Conservation (phyloP, 495 filamentous ascomycete genomes). For the Neurospora sp. region DNA sequence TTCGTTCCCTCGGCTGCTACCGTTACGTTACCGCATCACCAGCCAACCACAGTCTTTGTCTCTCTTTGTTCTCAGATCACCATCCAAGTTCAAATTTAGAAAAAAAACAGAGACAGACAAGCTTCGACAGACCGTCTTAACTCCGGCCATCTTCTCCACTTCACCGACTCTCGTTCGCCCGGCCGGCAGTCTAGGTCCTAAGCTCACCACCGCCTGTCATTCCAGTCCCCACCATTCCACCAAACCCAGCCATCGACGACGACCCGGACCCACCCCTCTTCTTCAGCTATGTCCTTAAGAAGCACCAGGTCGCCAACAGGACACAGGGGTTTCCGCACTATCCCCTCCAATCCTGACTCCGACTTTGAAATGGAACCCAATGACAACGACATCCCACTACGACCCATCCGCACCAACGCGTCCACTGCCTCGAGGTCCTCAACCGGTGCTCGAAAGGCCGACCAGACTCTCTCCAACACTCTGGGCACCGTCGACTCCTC, state of each 20-base stretch:
- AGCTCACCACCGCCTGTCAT: background rate
- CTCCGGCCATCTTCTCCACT: background rate
- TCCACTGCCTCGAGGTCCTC: constrained; percentile 30
- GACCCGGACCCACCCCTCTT: background rate
- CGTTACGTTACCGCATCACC: background rate
- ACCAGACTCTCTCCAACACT: constrained; percentile 25
- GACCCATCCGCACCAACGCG: constrained; percentile 37
- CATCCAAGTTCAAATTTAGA: background rate
- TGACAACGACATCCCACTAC: constrained; percentile 39
- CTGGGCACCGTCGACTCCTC: constrained; percentile 12
- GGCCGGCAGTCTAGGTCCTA: too few species aligned
- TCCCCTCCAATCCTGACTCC: background rate
- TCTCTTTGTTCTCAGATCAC: background rate
- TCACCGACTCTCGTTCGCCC: background rate
- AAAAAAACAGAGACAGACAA: background rate
- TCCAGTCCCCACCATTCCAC: background rate
- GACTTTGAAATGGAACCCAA: constrained; percentile 19
- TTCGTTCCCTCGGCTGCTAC: background rate
- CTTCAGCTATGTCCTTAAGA: constrained; percentile 18
- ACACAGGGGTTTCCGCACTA: background rate
- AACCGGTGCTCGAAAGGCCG: constrained; percentile 37
- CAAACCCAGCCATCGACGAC: background rate
- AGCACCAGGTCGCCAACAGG: constrained; percentile 16
- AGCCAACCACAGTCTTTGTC: background rate
- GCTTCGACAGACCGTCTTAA: background rate